A percentile compares a stretch with the other conserved stretches of the same genome.
Evolutionary conservation across 2,329 filamentous ascomycete species (phyloP).

Genomic region (Tolypocladium guangdongense): DNA sequence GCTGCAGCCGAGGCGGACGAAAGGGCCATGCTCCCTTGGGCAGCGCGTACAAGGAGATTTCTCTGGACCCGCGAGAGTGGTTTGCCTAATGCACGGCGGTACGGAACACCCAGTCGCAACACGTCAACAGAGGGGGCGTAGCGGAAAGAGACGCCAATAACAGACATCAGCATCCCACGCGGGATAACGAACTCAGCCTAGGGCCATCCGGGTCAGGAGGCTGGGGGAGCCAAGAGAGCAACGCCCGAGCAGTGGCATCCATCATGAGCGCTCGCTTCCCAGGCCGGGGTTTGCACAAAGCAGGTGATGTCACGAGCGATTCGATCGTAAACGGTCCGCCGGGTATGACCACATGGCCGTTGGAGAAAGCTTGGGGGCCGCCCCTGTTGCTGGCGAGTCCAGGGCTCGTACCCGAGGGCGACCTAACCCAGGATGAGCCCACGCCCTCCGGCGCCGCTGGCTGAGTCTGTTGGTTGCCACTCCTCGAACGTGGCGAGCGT

Average conservation of each 20-base stretch:
- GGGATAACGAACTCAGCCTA: background rate
- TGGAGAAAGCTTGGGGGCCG: constrained; percentile 1
- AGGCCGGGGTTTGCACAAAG: background rate
- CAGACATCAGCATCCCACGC: background rate
- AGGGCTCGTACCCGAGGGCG: background rate
- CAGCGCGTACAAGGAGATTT: background rate
- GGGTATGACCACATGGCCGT: constrained; percentile 1
- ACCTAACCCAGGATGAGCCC: background rate
- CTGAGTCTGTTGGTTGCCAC: background rate
- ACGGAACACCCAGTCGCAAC: no score
- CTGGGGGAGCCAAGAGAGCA: background rate
- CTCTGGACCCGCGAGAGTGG: background rate
- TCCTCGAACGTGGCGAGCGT: no score
- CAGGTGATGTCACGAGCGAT: constrained; percentile 1
- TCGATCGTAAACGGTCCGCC: constrained; percentile 1
- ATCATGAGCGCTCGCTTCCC: no score
- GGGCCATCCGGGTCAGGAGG: background rate
- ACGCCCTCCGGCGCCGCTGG: background rate
- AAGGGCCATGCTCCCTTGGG: background rate
- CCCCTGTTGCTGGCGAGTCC: background rate
- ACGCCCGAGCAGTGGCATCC: background rate
- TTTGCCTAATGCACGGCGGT: background rate
- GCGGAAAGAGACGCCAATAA: background rate
- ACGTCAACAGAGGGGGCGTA: no score
- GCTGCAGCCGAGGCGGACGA: background rate